Evolutionary conservation across 352 stramenopile genomes (phyloP).

Genomic region (Phytophthora constricta): DNA sequence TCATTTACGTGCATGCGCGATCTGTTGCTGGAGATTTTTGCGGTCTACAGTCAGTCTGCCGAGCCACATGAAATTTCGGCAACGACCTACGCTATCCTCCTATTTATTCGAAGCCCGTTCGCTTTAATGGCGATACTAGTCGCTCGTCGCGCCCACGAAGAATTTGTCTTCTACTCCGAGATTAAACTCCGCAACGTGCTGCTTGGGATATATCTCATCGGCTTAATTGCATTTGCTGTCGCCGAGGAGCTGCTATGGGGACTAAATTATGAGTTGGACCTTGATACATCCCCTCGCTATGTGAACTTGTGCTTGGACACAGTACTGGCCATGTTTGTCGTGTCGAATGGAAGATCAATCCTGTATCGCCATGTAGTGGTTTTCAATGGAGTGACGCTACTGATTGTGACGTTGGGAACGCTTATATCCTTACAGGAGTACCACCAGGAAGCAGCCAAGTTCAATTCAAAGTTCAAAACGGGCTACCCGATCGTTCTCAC

Average conservation of each 20-base stretch:
- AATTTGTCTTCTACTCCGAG: conserved; percentile 69
- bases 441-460: conserved; percentile 50
- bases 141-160: conserved; percentile 42
- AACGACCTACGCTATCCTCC: conserved; percentile 46
- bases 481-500: conserved; percentile 85
- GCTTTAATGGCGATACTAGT: conserved; percentile 43
- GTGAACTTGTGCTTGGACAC: conserved; percentile 82
- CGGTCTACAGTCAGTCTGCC: conserved; percentile 26
- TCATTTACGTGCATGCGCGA: conserved; percentile 77
- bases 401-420: conserved; percentile 55
- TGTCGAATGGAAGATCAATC: conserved; percentile 83
- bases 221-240: conserved; percentile 56
- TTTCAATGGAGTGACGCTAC: conserved; percentile 68
- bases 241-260: conserved; percentile 62
- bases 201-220: conserved; percentile 64
- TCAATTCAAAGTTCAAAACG: conserved; percentile 83
- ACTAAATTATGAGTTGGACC: conserved; percentile 58
- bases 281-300: conserved; percentile 73
- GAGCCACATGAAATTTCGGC: conserved; percentile 27
- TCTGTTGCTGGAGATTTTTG: conserved; percentile 56
- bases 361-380: conserved; percentile 67
- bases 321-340: conserved; percentile 85
- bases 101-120: conserved; percentile 40
- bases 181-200: conserved; percentile 70
- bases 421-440: conserved; percentile 57